Evolutionary conservation across 768 basidiomycete species (phyloP).

Genomic region (Mycena capillaripes): DNA sequence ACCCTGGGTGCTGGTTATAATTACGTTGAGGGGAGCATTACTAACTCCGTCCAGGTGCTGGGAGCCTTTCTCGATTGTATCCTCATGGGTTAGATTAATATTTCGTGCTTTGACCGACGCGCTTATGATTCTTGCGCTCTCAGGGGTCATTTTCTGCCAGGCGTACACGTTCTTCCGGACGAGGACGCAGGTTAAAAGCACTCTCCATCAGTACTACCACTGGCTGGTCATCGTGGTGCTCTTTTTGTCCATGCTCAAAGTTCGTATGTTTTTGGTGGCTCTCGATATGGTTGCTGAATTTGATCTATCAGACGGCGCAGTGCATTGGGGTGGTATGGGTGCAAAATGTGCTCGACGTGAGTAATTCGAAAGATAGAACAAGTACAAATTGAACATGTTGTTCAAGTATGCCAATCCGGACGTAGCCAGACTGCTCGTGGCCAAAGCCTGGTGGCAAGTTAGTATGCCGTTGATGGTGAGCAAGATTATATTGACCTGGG

Average conservation of each 20-base stretch:
- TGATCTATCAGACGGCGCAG: conserved; percentile 20
- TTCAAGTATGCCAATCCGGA: conserved; percentile 5
- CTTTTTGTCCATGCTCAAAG: conserved; percentile 22
- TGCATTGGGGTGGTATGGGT: conserved; percentile 22
- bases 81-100: conserved; percentile 28
- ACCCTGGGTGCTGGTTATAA: conserved; percentile 25
- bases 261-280: neutral
- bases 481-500: neutral
- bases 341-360: conserved; percentile 24
- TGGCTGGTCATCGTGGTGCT: conserved; percentile 14
- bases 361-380: neutral
- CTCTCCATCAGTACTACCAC: conserved; percentile 8
- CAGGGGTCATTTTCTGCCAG: conserved; percentile 32
- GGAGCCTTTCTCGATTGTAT: conserved; percentile 33
- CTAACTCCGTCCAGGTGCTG: conserved; percentile 21
- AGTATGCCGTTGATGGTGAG: conserved; percentile 26
- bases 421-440: conserved; percentile 16
- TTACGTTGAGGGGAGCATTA: neutral
- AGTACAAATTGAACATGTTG: neutral
- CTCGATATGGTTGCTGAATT: neutral
- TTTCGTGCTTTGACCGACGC: neutral
- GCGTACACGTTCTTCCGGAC: conserved; percentile 25
- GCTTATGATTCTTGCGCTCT: neutral
- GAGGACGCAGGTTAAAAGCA: neutral
- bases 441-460: conserved; percentile 28